These are phyloP conservation scores for Acanthamoeba royreba DNA, from an alignment of 208 protist genomes.

Conservation along the genomic window DNA sequence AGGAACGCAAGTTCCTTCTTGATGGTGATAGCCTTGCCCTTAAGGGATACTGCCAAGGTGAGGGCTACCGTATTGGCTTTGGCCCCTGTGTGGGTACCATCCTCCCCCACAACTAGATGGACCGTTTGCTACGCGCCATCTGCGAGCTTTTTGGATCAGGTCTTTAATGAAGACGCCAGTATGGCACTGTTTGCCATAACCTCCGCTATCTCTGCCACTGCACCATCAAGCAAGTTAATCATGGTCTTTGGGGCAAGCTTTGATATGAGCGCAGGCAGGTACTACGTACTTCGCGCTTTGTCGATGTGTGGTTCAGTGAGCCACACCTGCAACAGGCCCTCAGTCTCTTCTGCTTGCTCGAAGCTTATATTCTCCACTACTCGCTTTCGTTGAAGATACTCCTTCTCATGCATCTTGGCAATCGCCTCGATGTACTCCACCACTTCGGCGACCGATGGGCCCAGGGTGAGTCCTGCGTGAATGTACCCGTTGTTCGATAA, in stretches of 20 bases:
- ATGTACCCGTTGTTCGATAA: no score
- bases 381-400: neutral
- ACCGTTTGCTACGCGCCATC: no score
- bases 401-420: constrained; percentile 7
- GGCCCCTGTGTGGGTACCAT: constrained; percentile 63
- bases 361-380: neutral
- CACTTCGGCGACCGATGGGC: neutral
- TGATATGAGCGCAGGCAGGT: neutral
- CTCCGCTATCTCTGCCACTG: neutral
- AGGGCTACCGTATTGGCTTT: constrained; percentile 83
- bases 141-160: neutral
- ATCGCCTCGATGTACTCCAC: neutral
- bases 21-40: constrained; percentile 84
- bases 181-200: neutral
- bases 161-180: neutral
- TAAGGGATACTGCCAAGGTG: constrained; percentile 72
- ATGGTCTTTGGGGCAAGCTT: neutral
- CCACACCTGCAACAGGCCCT: neutral
- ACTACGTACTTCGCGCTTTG: neutral
- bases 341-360: neutral
- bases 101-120: constrained; percentile 29
- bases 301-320: neutral
- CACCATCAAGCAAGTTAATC: neutral
- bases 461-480: neutral
- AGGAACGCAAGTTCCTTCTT: constrained; percentile 80